phyloP scores from a whole-genome alignment of 164 flowering plant genomes.

The Aristolochia contorta region DNA sequence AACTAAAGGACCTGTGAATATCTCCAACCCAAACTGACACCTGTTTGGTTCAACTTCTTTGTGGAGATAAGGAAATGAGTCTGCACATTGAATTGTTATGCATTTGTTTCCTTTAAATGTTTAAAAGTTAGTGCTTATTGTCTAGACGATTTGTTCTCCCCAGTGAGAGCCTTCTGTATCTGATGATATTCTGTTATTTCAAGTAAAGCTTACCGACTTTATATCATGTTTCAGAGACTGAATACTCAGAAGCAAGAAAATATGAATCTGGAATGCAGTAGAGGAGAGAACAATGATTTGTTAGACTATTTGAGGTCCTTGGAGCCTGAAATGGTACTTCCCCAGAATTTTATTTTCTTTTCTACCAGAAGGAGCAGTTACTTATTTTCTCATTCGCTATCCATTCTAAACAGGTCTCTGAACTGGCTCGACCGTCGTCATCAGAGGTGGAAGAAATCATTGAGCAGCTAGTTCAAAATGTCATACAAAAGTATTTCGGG shows the following conservation, averaged over 20 bases:
- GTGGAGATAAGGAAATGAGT: no score
- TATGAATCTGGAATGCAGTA: conserved; percentile 29
- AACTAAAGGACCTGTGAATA: no score
- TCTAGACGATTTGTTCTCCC: no score
- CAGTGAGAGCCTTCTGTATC: no score
- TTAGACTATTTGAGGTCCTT: conserved; percentile 64
- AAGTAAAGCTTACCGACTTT: conserved; percentile 7
- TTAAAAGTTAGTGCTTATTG: no score
- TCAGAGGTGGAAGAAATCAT: conserved; percentile 68
- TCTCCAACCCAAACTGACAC: no score
- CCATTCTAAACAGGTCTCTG: conserved; percentile 42
- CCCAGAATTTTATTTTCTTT: background rate
- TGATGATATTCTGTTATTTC: background rate
- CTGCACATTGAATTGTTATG: no score
- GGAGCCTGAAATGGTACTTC: conserved; percentile 64
- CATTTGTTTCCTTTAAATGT: no score
- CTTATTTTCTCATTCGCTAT: no score
- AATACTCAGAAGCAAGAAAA: conserved; percentile 42
- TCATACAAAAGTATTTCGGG: conserved; percentile 35
- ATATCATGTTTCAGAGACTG: conserved; percentile 45
- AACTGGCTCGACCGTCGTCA: conserved; percentile 69
- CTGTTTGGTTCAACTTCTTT: no score
- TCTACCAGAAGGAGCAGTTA: no score
- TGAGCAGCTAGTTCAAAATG: conserved; percentile 61
- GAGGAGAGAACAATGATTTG: conserved; percentile 45